phyloP scores from a whole-genome alignment of 768 basidiomycete species.

The Omphalotus guepiniiformis region DNA sequence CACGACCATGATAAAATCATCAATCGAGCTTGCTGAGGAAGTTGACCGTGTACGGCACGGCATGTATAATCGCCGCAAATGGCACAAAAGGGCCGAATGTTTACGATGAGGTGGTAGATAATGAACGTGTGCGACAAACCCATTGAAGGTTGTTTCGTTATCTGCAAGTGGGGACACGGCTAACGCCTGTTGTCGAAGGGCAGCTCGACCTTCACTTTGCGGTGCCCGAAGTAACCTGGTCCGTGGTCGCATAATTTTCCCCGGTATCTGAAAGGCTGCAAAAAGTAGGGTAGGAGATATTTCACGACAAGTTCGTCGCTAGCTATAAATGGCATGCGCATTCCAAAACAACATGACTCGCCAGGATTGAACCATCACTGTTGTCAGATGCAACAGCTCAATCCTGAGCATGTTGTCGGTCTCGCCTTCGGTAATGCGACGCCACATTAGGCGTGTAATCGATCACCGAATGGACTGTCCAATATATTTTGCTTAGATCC shows the following conservation, averaged over 20 bases:
- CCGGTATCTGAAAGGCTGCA: slow-evolving; percentile 80
- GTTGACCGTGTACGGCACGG: slow-evolving; percentile 90
- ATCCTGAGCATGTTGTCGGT: slow-evolving; percentile 86
- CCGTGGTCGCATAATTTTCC: slow-evolving; percentile 89
- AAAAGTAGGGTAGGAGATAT: slow-evolving; percentile 90
- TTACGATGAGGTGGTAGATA: slow-evolving; percentile 90
- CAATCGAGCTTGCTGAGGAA: slow-evolving; percentile 85
- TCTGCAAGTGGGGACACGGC: slow-evolving; percentile 76
- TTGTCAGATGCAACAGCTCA: slow-evolving; percentile 87
- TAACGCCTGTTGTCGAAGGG: slow-evolving; percentile 79
- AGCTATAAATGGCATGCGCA: slow-evolving; percentile 80
- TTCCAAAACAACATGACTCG: slow-evolving; percentile 83
- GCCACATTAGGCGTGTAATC: slow-evolving; percentile 79
- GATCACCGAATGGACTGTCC: slow-evolving; percentile 63
- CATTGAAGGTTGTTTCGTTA: slow-evolving; percentile 62
- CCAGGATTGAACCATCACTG: slow-evolving; percentile 76
- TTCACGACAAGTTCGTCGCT: slow-evolving; percentile 89
- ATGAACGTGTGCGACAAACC: slow-evolving; percentile 73
- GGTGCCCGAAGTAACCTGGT: slow-evolving; percentile 80
- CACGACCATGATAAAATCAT: too few species aligned
- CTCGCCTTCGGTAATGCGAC: slow-evolving; percentile 58
- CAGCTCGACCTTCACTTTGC: slow-evolving; percentile 66
- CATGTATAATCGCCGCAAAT: slow-evolving; percentile 88
- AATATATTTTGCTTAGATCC: slow-evolving; percentile 56
- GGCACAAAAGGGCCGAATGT: slow-evolving; percentile 88